These are phyloP conservation scores for Hemisphaericaspora lyxosophila DNA, from an alignment of 1,139 yeast species.

Conservation along the genomic window DNA sequence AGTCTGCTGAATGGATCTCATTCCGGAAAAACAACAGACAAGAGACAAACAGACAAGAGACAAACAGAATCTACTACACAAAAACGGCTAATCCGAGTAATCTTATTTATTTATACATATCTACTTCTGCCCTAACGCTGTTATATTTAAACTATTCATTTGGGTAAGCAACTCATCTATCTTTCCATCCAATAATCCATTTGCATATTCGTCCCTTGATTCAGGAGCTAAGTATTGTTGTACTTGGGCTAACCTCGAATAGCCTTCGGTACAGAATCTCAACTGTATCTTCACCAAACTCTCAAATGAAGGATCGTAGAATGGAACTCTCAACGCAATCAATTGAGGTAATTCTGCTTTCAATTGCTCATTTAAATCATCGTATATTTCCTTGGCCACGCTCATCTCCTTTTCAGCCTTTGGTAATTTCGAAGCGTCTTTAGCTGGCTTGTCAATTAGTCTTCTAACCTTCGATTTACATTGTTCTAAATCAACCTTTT, in stretches of 20 bases:
- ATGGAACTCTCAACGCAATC: slow-evolving; percentile 88
- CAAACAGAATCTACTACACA: too few relatives aligned
- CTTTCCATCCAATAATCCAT: slow-evolving; percentile 81
- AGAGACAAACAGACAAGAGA: too few relatives aligned
- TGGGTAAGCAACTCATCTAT: slow-evolving; percentile 82
- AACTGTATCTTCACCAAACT: slow-evolving; percentile 93
- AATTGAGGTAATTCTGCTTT: slow-evolving; percentile 87
- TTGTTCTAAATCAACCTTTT: slow-evolving; percentile 87
- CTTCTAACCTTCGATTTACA: slow-evolving; percentile 83
- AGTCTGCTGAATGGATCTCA: too few relatives aligned
- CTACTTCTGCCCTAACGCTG: slow-evolving; percentile 43
- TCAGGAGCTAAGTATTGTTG: slow-evolving; percentile 90
- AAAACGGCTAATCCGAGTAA: too few relatives aligned
- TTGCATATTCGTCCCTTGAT: slow-evolving; percentile 92
- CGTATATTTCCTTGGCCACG: slow-evolving; percentile 79
- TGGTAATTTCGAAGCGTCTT: slow-evolving; percentile 89
- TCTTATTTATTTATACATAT: too few relatives aligned
- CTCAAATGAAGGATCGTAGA: slow-evolving; percentile 93
- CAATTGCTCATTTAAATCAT: slow-evolving; percentile 79
- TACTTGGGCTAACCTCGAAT: slow-evolving; percentile 90
- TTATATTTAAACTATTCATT: slow-evolving; percentile 80
- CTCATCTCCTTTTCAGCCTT: slow-evolving; percentile 82
- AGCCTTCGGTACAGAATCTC: slow-evolving; percentile 93
- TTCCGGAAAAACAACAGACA: too few relatives aligned
- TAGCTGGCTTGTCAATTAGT: slow-evolving; percentile 89